Evolutionary conservation across 345 rosid genomes (phyloP), one percentile per base, ranked within the genome.

Genomic region (Ceriops decandra): DNA sequence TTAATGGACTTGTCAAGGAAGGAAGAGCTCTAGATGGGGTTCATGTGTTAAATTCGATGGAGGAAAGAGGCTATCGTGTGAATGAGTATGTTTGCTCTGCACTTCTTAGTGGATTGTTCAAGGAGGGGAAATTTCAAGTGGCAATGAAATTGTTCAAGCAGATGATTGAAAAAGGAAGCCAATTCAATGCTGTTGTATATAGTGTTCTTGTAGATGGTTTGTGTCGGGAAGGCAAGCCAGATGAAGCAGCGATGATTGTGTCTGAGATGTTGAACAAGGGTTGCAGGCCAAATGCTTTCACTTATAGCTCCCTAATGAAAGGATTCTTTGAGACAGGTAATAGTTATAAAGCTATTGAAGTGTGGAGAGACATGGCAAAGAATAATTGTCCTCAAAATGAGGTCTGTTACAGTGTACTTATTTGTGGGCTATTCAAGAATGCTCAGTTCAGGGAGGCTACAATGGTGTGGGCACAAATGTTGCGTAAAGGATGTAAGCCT

Each of bases 291-390:
- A 95, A 91, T 86, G 95, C 81, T 35, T 87, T 83, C 76, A 84
- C 96, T 46, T 91, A 85, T 67, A 95, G 99, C 86, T 91, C 96
- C 56, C 66, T 95, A 77, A 85, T 95, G 87, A 90, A 76, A 81
- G 97, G 96, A 63, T 91, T 82, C 71, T 90, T 91, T 67, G 85
- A 72, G 79, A 59, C 63, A 0, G 88, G 90, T 66, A 80, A 81
- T 38, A 70, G 85, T 57, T 83, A 77, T 68, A 85, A 84, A 75
- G 99, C 99, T 22, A 30, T 88, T 69, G 82, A 82, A 76, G 74
- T 95, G 52, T 95, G 98, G 98, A 78, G 81, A 75, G 89, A 79
- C 75, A 87, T 89, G 87, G 83, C 62, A 38, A 65, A 80, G 61
- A 70, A 59, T 52, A 69, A 75, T 57, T 84, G 80, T 66, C 31